Evolutionary conservation across 2,329 filamentous ascomycete species (phyloP), one percentile per base, ranked within the genome.

Genomic region (Aspergillaceae sp.): DNA sequence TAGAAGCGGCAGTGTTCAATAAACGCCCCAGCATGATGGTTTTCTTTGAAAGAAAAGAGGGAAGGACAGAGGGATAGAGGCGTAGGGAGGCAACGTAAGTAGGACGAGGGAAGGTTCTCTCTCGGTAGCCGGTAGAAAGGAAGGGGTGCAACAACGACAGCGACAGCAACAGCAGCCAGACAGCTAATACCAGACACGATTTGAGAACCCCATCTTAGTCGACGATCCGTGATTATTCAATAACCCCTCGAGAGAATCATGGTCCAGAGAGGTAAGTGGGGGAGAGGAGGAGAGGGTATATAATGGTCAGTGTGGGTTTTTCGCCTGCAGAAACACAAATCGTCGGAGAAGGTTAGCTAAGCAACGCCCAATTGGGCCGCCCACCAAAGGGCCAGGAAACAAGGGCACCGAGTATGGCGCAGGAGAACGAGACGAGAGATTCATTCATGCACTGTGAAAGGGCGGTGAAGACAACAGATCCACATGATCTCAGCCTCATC

Each of bases 1-100:
- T 69, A 40, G 68, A 68, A 9, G 68, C 68, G 37, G 68, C 67
- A 10, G 63, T 69, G 52, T 65, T 70, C 37, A 72, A 58, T 29
- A 72, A 60, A 48, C 68, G 64, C 45, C 68, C 68, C 46, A 71
- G 54, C 68, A 71, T 71, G 44, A 45, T 66, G 60, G 19, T 19
- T 19, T 19, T 19, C 19, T 19, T 19, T 19, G 19, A 19, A 19
- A 19, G 19, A 19, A 19, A 19, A 54, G 48, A 45, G 48, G 45
- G 36, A 42, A 47, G 44, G 44, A 45, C n/a, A 42, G 40, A 45
- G 32, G 33, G 34, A 30, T 28, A 11, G 37, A 19, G 19, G 19
- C 19, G 19, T 19, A 19, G 30, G 30, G 8, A 32, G 6, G 30
- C 8, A 32, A 32, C 6, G 5, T 9, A 32, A 32, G 30, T 30